phyloP scores from a whole-genome alignment of 225 moss, liverwort and hornwort species.

The Bryum argenteum region DNA sequence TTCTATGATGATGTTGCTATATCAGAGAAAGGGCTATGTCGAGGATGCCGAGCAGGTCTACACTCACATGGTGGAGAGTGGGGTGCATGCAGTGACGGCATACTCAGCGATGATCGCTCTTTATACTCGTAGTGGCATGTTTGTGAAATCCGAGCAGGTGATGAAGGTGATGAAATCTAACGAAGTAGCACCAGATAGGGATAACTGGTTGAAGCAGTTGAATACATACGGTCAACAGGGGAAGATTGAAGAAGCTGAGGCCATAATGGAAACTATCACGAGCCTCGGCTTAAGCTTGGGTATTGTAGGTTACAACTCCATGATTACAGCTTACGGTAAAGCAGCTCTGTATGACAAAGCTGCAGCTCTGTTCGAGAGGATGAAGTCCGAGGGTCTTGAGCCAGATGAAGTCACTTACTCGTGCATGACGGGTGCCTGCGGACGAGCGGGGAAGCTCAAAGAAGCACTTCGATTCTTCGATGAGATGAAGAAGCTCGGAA shows the following conservation, averaged over 20 bases:
- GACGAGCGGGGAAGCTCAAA: constrained; percentile 83
- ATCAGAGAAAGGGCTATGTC: constrained; percentile 46
- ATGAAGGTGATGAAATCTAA: constrained; percentile 73
- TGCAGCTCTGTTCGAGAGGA: constrained; percentile 48
- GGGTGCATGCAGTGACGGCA: constrained; percentile 53
- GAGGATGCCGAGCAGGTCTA: constrained; percentile 49
- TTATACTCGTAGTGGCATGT: constrained; percentile 68
- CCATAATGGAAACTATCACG: constrained; percentile 55
- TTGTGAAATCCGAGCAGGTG: constrained; percentile 70
- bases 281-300: constrained; percentile 60
- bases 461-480: constrained; percentile 68
- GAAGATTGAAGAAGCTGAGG: constrained; percentile 74
- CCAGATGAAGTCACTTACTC: constrained; percentile 81
- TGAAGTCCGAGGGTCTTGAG: constrained; percentile 57
- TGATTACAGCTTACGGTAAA: constrained; percentile 90
- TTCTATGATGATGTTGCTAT: constrained; percentile 51
- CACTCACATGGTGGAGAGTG: constrained; percentile 54
- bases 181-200: constrained; percentile 65
- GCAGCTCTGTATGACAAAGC: constrained; percentile 79
- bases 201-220: constrained; percentile 82
- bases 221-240: constrained; percentile 90
- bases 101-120: constrained; percentile 83
- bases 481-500: constrained; percentile 64
- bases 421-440: constrained; percentile 91
- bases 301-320: constrained; percentile 72